These are phyloP conservation scores for Fraxinus cuspidata DNA, from an alignment of 257 asterid genomes.

Conservation along the genomic window DNA sequence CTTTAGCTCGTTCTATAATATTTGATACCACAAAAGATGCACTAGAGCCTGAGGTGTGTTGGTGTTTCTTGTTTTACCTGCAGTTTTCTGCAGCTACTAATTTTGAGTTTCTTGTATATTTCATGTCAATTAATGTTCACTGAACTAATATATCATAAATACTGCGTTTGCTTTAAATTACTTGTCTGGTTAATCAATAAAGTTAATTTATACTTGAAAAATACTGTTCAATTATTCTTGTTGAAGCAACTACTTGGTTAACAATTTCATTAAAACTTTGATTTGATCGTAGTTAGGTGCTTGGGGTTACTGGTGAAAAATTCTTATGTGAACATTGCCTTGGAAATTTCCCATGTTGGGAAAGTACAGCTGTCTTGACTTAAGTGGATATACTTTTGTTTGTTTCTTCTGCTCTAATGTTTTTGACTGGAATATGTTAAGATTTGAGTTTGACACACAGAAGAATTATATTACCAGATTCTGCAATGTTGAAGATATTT, in stretches of 20 bases:
- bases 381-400: background rate
- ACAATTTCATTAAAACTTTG: no score
- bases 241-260: background rate
- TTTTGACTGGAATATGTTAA: background rate
- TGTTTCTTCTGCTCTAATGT: background rate
- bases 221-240: background rate
- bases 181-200: background rate
- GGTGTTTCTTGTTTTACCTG: background rate
- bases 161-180: background rate
- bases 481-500: background rate
- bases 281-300: no score
- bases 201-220: no score
- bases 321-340: no score
- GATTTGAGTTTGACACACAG: background rate
- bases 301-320: no score
- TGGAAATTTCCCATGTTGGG: no score
- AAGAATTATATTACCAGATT: background rate
- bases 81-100: background rate
- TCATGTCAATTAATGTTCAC: background rate
- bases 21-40: conserved; percentile 79
- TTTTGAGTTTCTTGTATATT: background rate
- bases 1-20: conserved; percentile 93
- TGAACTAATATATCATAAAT: background rate
- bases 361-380: no score
- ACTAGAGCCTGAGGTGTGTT: conserved; percentile 87